Percentiles rank a stretch among this genome's conserved stretches.
These are phyloP conservation scores for Pulveroboletus sp. DNA, from an alignment of 768 basidiomycete species.

Conservation along the genomic window DNA sequence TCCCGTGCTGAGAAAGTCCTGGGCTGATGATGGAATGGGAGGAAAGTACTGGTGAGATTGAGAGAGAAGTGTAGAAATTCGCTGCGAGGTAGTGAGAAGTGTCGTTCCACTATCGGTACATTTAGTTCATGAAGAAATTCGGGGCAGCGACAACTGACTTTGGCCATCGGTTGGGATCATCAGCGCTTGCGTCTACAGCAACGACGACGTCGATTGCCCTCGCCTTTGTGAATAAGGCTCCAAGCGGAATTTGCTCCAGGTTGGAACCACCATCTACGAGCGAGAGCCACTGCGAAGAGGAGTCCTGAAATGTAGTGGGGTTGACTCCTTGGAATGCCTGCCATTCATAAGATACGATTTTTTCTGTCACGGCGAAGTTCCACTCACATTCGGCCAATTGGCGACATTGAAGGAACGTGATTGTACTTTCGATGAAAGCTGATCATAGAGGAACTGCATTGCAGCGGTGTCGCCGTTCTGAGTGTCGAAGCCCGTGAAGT, in stretches of 20 bases:
- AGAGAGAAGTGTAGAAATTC: constrained; percentile 42
- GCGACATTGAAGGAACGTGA: constrained; percentile 58
- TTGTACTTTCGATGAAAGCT: constrained; percentile 42
- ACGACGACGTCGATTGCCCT: constrained; percentile 72
- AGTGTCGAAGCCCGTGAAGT: constrained; percentile 24
- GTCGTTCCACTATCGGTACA: constrained; percentile 47
- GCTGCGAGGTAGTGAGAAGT: constrained; percentile 41
- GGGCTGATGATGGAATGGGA: constrained; percentile 50
- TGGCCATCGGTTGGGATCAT: constrained; percentile 59
- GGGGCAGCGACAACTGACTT: constrained; percentile 43
- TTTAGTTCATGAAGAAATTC: background rate
- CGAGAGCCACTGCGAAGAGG: constrained; percentile 48
- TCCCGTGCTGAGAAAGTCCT: constrained; percentile 54
- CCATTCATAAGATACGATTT: background rate
- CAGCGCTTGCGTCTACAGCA: constrained; percentile 64
- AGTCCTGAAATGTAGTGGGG: constrained; percentile 47
- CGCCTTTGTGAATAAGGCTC: constrained; percentile 64
- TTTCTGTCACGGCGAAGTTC: background rate
- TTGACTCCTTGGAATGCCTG: constrained; percentile 53
- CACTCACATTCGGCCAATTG: constrained; percentile 57
- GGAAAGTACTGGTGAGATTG: constrained; percentile 60
- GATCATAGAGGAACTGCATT: constrained; percentile 46
- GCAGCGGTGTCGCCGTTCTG: constrained; percentile 17
- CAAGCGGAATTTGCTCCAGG: constrained; percentile 65
- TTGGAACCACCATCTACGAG: constrained; percentile 73